Base-by-base conservation (phyloP, 2,329 filamentous ascomycete genomes). In the Phialophora tarda region DNA sequence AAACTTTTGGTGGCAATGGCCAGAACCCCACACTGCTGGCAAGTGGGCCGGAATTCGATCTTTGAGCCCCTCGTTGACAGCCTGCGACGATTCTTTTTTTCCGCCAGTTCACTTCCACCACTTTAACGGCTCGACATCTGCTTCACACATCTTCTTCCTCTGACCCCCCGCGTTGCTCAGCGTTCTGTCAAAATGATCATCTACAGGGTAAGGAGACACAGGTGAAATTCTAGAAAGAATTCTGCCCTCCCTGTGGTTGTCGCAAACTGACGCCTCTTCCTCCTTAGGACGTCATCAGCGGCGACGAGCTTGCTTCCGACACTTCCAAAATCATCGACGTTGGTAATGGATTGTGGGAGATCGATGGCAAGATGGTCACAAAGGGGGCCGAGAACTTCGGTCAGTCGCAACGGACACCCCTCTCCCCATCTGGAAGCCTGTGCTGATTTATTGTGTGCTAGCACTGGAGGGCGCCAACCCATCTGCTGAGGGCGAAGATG, bases 251-350 rank as follows among this genome's bases (percentile, higher is more conserved):
- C 30, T 24, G 64, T 28, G 21, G 55, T n/a, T 60, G 44, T 51
- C 55, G 34, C 30, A 24, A 34, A 65, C 59, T 68, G 34, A 57
- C 30, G 61, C 64, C 64, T 63, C 30, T n/a, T 66, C 66, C 54
- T 56, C 59, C 58, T 68, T 76, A 99, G 95, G 95, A 99, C 80
- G 83, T 95, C 75, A 80, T 97, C 82, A 91, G 88, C 81, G 91
- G 84, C 73, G 94, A 97, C 84, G 95, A 99, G 90, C 87, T 99
- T 81, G 89, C 98, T 88, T 96, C 95, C 77, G 94, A 98, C 84
- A 95, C 91, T 74, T 97, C 90, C 84, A 85, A 93, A 74, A 81
- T 96, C 78, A 92, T 91, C 84, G 85, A 90, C 80, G 78, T 94
- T 71, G 91, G 93, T 80, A 88, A 87, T 73, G 84, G 91, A 74